These are phyloP conservation scores for Aspergillus sclerotioniger DNA, from an alignment of 495 filamentous ascomycete genomes.

Conservation along the genomic window DNA sequence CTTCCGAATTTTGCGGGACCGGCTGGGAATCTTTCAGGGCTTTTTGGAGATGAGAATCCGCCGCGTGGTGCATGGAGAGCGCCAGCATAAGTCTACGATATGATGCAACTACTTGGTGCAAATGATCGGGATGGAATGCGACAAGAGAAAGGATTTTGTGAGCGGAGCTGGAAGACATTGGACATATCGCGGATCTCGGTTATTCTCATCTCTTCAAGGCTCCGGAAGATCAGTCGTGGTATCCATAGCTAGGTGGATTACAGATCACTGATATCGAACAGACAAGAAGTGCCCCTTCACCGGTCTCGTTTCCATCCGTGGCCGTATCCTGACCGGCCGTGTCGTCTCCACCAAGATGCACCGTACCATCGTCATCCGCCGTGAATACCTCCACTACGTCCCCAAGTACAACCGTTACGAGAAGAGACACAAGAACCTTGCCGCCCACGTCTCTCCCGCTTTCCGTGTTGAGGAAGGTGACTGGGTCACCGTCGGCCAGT, in stretches of 20 bases:
- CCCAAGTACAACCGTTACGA: slow-evolving; percentile 99
- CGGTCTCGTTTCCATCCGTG: slow-evolving; percentile 95
- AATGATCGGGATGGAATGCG: slow-evolving; percentile 1
- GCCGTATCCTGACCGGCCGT: slow-evolving; percentile 98
- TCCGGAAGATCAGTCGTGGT: slow-evolving; percentile 3
- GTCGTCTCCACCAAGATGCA: slow-evolving; percentile 99
- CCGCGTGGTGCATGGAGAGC: not conserved
- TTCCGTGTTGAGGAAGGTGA: slow-evolving; percentile 99
- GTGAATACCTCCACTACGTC: slow-evolving; percentile 99
- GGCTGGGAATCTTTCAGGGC: slow-evolving; percentile 21
- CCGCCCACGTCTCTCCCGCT: slow-evolving; percentile 96
- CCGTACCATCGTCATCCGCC: slow-evolving; percentile 97
- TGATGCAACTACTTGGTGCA: not conserved
- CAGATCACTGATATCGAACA: slow-evolving; percentile 45
- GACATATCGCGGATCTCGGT: not conserved
- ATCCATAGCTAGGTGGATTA: not conserved
- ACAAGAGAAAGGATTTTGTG: slow-evolving; percentile 2
- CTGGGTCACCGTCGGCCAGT: slow-evolving; percentile 98
- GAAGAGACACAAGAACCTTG: slow-evolving; percentile 99
- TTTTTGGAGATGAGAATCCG: slow-evolving; percentile 25
- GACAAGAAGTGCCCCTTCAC: slow-evolving; percentile 99
- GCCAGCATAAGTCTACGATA: not conserved
- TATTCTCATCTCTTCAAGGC: slow-evolving; percentile 13
- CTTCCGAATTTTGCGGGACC: slow-evolving; percentile 17
- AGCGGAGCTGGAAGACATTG: not conserved